Evolutionary conservation across 805 yeast species (phyloP).

Genomic region (Metschnikowia borealis): DNA sequence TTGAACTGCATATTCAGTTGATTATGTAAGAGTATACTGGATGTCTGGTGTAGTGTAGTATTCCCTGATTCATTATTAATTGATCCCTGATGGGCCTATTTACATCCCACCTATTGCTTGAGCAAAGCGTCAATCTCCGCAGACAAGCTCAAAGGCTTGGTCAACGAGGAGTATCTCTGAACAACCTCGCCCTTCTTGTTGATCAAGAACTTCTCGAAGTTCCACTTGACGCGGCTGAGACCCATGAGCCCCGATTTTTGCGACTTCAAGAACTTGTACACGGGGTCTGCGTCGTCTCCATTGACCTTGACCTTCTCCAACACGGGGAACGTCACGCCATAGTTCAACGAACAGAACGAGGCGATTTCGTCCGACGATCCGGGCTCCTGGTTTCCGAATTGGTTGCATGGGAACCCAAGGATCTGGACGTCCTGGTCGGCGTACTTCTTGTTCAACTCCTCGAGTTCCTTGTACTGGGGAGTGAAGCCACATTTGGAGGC

Average conservation of each 20-base stretch:
- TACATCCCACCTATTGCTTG: constrained; percentile 5
- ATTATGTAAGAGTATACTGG: no score
- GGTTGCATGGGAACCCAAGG: constrained; percentile 45
- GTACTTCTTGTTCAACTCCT: constrained; percentile 40
- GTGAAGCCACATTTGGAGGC: constrained; percentile 67
- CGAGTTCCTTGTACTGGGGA: constrained; percentile 41
- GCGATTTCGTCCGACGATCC: constrained; percentile 56
- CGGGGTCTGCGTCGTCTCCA: constrained; percentile 76
- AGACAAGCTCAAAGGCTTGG: constrained; percentile 33
- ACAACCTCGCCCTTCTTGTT: constrained; percentile 41
- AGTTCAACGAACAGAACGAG: constrained; percentile 70
- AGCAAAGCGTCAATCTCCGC: constrained; percentile 19
- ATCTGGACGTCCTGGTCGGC: constrained; percentile 33
- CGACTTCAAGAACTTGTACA: constrained; percentile 70
- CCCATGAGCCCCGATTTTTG: constrained; percentile 48
- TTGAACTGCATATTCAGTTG: no score
- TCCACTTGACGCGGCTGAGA: constrained; percentile 41
- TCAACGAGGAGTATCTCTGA: constrained; percentile 64
- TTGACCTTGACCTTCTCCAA: constrained; percentile 86
- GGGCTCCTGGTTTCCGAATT: constrained; percentile 42
- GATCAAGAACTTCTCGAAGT: constrained; percentile 42
- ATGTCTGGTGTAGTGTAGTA: no score
- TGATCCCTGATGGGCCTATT: no score
- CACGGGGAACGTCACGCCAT: constrained; percentile 89
- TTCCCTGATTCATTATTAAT: no score